Base-by-base conservation (phyloP, 495 filamentous ascomycete genomes). In the Penicillium waksmanii region DNA sequence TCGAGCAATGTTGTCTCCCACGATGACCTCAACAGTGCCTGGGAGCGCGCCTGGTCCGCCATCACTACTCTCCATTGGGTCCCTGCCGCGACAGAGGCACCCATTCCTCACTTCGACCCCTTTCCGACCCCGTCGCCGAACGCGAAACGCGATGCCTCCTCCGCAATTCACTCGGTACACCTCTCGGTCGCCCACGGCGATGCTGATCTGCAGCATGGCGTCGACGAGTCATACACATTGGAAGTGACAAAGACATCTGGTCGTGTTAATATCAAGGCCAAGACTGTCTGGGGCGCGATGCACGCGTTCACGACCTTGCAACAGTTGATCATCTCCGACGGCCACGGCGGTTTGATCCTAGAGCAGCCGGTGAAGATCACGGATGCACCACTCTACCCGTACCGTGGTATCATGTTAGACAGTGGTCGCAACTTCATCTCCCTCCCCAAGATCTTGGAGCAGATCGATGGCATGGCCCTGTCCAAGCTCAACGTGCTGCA, bases 251-350 rank as follows among this genome's bases (percentile, higher is more conserved):
- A 69, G 11, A 60, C 56, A 18, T 71, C 74, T 1, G 62, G 59
- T 50, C 68, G 51, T 33, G 71, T 84, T 57, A 65, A 65, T 10
- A 81, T 86, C 63, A 78, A 68, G 3, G 70, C 82, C 23, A 61
- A 80, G 53, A 83, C 83, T 0, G 70, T 77, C 56, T 81, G 80
- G 75, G 84, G 83, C 33, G 81, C 79, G n/a, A 66, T 86, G 8
- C 82, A 84, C 65, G 84, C 83, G 13, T 82, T 86, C 58, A 85
- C 82, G n/a, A 86, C 84, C 10, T 66, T 84, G 33, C 78, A 80
- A 57, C 82, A 84, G 61, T 59, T 84, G 13, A 70, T 84, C 52
- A 83, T 83, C 60, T 77, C 73, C 0, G 72, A 82, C 21, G 74
- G 75, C 13, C 56, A 73, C 11, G 77, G 77, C 11, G 75, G 76